Conservation (phyloP, 139 green algal genomes). For the Tetradesmus obliquus region DNA sequence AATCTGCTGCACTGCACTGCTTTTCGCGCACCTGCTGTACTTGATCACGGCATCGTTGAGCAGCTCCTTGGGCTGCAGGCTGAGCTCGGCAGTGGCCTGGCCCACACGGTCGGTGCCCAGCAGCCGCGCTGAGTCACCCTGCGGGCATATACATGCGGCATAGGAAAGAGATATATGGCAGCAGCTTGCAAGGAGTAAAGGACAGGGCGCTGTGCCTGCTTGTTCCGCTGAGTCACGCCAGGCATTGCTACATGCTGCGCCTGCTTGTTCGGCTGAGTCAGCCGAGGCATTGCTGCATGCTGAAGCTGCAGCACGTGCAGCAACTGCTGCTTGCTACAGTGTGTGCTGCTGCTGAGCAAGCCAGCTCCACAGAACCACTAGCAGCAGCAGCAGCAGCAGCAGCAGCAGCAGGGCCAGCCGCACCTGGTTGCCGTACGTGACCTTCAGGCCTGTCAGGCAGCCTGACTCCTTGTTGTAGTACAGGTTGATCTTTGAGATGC, state of each 20-base stretch:
- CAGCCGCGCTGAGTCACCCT: neutral
- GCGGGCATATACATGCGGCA: neutral
- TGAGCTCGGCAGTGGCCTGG: neutral
- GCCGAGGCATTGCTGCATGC: too few species aligned
- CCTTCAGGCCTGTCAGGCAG: conserved; percentile 1
- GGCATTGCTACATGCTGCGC: neutral
- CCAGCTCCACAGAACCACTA: too few species aligned
- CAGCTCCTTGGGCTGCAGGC: neutral
- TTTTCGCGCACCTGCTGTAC: neutral
- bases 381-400: too few species aligned
- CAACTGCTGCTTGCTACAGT: too few species aligned
- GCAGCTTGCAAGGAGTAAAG: too few species aligned
- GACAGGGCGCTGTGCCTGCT: neutral
- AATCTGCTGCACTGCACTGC: neutral
- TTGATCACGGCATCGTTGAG: neutral
- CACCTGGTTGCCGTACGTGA: neutral
- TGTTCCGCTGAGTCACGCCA: too few species aligned
- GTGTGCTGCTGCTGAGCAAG: too few species aligned
- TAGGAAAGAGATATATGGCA: too few species aligned
- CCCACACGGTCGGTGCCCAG: neutral
- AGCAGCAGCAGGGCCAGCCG: neutral
- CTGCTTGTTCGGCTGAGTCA: neutral
- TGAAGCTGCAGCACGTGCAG: too few species aligned
- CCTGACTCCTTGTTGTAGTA: neutral
- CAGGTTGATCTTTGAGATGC: conserved; percentile 1